Percentiles rank a stretch among this genome's conserved stretches.
phyloP scores from a whole-genome alignment of 164 flowering plant genomes.

The Vitis riparia region DNA sequence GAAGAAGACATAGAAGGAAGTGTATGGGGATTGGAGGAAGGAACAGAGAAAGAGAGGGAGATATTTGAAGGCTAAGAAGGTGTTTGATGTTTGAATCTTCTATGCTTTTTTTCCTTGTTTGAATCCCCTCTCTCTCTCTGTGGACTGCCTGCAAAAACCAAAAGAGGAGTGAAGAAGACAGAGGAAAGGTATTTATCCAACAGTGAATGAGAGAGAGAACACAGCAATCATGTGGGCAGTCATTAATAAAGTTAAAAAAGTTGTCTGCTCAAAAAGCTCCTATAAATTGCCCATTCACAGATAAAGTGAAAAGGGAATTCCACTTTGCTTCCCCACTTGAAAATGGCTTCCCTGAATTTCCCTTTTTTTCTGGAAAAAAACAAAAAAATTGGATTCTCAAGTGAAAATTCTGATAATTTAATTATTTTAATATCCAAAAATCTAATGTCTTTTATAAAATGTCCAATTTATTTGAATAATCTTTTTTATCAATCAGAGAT shows the following conservation, averaged over 20 bases:
- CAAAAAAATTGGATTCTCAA: too few relatives aligned
- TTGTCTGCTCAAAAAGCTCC: too few relatives aligned
- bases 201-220: slow-evolving; percentile 1
- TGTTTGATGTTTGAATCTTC: slow-evolving; percentile 7
- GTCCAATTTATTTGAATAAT: too few relatives aligned
- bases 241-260: not conserved
- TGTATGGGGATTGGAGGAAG: not conserved
- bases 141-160: not conserved
- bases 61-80: not conserved
- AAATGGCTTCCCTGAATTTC: too few relatives aligned
- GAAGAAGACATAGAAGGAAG: slow-evolving; percentile 7
- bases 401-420: too few relatives aligned
- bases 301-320: too few relatives aligned
- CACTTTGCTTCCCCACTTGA: too few relatives aligned
- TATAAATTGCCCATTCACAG: too few relatives aligned
- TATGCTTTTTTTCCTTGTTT: slow-evolving; percentile 29
- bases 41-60: slow-evolving; percentile 9
- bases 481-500: too few relatives aligned
- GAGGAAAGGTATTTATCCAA: slow-evolving; percentile 4
- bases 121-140: slow-evolving; percentile 27
- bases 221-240: slow-evolving; percentile 18
- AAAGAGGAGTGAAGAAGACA: not conserved
- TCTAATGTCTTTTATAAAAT: too few relatives aligned
- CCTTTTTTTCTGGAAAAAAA: too few relatives aligned
- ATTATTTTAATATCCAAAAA: too few relatives aligned